These are phyloP conservation scores for Didymella pomorum DNA, from an alignment of 2,329 filamentous ascomycete genomes.

Conservation along the genomic window DNA sequence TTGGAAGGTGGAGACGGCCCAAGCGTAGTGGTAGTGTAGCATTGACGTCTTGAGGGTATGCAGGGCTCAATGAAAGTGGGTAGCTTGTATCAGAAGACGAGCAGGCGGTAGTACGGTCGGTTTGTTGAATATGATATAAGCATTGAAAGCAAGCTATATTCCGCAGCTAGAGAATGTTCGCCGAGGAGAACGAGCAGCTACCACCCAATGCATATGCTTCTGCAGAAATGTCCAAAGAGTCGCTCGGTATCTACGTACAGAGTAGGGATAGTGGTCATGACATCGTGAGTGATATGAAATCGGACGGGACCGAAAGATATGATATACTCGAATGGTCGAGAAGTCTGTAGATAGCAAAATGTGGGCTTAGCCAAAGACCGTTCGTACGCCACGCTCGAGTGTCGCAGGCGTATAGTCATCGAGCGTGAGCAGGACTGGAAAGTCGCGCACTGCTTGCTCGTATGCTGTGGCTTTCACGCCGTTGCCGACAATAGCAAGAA, in stretches of 20 bases:
- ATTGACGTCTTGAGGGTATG: background rate
- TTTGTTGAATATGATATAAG: background rate
- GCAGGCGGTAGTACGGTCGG: background rate
- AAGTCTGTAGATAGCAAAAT: too few relatives aligned
- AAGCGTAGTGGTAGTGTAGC: background rate
- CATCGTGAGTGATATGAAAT: conserved; percentile 6
- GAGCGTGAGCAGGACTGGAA: conserved; percentile 39
- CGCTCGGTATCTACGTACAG: conserved; percentile 1
- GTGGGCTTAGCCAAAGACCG: conserved; percentile 34
- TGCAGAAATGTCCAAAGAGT: conserved; percentile 3
- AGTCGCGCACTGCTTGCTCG: conserved; percentile 34
- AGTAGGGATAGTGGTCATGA: conserved; percentile 5
- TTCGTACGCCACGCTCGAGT: conserved; percentile 34
- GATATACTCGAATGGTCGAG: background rate
- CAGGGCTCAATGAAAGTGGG: background rate
- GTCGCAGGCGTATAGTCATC: conserved; percentile 42
- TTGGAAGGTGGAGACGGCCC: background rate
- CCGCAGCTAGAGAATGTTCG: conserved; percentile 13
- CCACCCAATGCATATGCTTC: conserved; percentile 13
- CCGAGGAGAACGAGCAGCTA: conserved; percentile 15
- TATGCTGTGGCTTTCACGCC: conserved; percentile 25
- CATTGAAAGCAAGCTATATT: conserved; percentile 8
- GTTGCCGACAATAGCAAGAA: conserved; percentile 39
- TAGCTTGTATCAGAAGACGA: background rate
- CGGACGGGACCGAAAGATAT: conserved; percentile 11